Percentiles rank a stretch among this genome's conserved stretches.
These are phyloP conservation scores for Ogataea salicorniae DNA, from an alignment of 805 yeast species.

Conservation along the genomic window DNA sequence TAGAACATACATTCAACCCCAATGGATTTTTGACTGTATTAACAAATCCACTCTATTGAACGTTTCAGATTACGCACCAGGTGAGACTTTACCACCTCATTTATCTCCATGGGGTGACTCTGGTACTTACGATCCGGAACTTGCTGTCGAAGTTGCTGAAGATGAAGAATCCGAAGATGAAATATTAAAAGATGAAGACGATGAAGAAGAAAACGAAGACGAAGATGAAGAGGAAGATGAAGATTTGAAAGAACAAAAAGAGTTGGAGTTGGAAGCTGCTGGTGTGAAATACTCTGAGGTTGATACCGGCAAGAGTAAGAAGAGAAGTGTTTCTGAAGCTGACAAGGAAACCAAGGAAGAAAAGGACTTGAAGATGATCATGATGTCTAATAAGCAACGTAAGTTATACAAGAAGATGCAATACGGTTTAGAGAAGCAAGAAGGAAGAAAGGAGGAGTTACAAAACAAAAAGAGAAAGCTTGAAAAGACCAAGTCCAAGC, in stretches of 20 bases:
- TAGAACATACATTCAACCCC: conserved; percentile 93
- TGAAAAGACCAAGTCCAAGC: conserved; percentile 49
- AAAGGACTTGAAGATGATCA: conserved; percentile 86
- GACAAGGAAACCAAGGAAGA: conserved; percentile 59
- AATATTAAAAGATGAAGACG: conserved; percentile 47
- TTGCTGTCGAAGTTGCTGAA: conserved; percentile 35
- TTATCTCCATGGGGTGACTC: conserved; percentile 99
- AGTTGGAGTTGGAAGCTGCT: conserved; percentile 83
- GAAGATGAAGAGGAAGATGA: conserved; percentile 49
- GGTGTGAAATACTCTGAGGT: conserved; percentile 75
- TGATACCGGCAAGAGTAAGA: conserved; percentile 33
- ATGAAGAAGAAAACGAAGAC: conserved; percentile 47
- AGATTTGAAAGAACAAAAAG: conserved; percentile 63
- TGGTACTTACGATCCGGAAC: conserved; percentile 82
- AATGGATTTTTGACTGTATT: conserved; percentile 92
- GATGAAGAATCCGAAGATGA: conserved; percentile 42
- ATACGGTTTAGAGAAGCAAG: conserved; percentile 80
- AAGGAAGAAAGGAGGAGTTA: conserved; percentile 63
- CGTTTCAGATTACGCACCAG: conserved; percentile 83
- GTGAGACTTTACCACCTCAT: conserved; percentile 94
- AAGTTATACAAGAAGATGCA: conserved; percentile 93
- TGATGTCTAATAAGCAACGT: conserved; percentile 97
- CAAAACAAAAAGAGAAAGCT: conserved; percentile 66
- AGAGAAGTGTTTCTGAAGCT: conserved; percentile 33
- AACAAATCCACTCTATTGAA: conserved; percentile 72